These are phyloP conservation scores for Saccharum spontaneum DNA, from an alignment of 176 grass and related monocot species.

Conservation along the genomic window DNA sequence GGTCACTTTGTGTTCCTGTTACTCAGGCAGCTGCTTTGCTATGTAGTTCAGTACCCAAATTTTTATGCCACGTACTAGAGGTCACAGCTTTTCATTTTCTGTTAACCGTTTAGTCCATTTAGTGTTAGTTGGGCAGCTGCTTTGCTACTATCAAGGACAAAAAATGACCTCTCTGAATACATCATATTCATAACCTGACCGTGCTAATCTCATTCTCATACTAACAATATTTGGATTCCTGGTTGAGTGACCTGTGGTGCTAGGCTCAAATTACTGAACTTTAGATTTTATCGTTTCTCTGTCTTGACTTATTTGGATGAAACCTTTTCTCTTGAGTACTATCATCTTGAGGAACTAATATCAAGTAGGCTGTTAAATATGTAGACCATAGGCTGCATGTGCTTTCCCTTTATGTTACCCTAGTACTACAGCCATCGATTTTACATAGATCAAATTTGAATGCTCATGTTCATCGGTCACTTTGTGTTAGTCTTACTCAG, in stretches of 20 bases:
- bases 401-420: background rate
- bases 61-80: background rate
- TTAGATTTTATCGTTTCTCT: background rate
- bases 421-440: too few relatives aligned
- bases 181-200: background rate
- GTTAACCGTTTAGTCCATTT: background rate
- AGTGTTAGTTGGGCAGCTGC: background rate
- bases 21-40: background rate
- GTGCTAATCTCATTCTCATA: background rate
- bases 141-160: background rate
- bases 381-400: background rate
- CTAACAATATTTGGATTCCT: background rate
- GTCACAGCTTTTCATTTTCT: background rate
- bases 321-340: background rate
- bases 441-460: too few relatives aligned
- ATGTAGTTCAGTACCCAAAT: background rate
- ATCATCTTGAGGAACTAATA: slow-evolving; percentile 9
- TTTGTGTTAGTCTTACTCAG: too few relatives aligned
- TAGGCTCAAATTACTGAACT: background rate
- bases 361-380: background rate
- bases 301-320: background rate
- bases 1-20: background rate
- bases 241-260: background rate
- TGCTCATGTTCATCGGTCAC: too few relatives aligned
- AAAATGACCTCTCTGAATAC: background rate